Evolutionary conservation across 176 grass and related monocot species (phyloP).

Genomic region (Themeda triandra): DNA sequence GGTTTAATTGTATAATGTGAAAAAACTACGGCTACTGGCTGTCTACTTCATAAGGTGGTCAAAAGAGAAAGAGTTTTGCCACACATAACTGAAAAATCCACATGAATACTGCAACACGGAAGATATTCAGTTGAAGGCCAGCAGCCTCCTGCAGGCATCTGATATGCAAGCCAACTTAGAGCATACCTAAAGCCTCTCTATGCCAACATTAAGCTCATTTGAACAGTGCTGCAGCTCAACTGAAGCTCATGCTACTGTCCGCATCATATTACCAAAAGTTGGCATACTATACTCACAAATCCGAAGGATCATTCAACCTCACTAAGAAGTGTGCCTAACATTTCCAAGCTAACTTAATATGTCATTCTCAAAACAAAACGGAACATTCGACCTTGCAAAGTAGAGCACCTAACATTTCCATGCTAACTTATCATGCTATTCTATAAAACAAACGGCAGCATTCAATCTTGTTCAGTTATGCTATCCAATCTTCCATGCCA

Average conservation of each 20-base stretch:
- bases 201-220: background rate
- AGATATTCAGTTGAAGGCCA: background rate
- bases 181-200: background rate
- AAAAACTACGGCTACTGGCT: background rate
- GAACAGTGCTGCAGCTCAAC: background rate
- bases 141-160: background rate
- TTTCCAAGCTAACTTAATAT: background rate
- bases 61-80: background rate
- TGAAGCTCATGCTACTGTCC: background rate
- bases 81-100: background rate
- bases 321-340: background rate
- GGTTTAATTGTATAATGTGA: background rate
- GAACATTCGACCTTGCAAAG: background rate
- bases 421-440: background rate
- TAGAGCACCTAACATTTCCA: background rate
- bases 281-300: background rate
- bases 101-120: background rate
- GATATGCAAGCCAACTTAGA: background rate
- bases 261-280: background rate
- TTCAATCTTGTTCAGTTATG: background rate
- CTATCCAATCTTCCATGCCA: background rate
- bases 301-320: background rate
- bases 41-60: background rate
- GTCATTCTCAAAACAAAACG: background rate
- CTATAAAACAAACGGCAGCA: background rate